Percentiles rank a stretch among this genome's conserved stretches.
Conservation (phyloP, 352 stramenopile species). For the Pythium brassicae region DNA sequence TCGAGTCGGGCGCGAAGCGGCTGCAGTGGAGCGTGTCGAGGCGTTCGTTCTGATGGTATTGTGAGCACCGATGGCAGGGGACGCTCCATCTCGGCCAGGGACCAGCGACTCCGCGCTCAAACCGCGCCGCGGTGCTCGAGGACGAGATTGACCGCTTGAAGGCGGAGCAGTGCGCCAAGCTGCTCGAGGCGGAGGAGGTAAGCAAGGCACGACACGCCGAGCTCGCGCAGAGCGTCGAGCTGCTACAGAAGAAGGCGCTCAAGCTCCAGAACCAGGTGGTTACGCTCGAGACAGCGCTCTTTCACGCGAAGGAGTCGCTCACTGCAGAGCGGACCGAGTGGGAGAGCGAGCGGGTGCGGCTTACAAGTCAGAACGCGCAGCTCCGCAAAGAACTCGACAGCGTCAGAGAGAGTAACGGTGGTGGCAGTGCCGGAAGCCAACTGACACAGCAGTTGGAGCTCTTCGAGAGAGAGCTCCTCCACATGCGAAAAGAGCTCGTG, state of each 20-base stretch:
- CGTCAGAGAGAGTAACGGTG: not conserved
- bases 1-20: too few species aligned
- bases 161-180: conserved; percentile 30
- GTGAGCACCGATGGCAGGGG: conserved; percentile 16
- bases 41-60: too few species aligned
- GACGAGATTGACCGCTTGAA: conserved; percentile 57
- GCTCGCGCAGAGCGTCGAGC: conserved; percentile 23
- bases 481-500: conserved; percentile 4
- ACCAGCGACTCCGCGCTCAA: conserved; percentile 19
- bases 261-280: conserved; percentile 54
- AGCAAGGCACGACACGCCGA: conserved; percentile 23
- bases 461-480: conserved; percentile 6
- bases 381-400: conserved; percentile 16
- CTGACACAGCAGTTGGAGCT: not conserved
- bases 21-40: too few species aligned
- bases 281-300: conserved; percentile 38
- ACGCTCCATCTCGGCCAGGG: conserved; percentile 44
- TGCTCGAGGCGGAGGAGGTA: conserved; percentile 33
- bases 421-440: not conserved
- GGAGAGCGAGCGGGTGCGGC: conserved; percentile 24
- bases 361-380: conserved; percentile 14
- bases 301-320: conserved; percentile 29
- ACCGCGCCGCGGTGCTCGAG: conserved; percentile 44
- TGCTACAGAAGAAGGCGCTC: conserved; percentile 29
- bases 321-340: conserved; percentile 27